Conservation (phyloP, 495 filamentous ascomycete genomes). For the Penicillium lagena region DNA sequence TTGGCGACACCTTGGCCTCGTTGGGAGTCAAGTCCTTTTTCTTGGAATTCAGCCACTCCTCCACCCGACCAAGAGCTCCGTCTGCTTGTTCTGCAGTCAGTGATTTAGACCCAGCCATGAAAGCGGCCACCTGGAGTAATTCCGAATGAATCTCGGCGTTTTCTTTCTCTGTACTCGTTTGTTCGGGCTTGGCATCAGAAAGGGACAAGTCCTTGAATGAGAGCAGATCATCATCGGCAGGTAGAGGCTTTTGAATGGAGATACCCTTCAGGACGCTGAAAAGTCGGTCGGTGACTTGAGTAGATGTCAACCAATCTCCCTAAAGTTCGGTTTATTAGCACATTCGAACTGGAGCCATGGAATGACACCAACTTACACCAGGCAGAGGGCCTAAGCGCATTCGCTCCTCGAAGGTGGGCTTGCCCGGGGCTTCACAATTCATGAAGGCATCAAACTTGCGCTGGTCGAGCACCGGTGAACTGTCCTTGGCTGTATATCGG, state of each 20-base stretch:
- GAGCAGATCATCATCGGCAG: conserved; percentile 19
- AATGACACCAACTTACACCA: conserved; percentile 18
- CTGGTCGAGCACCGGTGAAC: conserved; percentile 21
- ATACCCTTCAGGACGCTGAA: conserved; percentile 28
- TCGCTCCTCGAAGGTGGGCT: conserved; percentile 34
- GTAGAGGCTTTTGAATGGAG: conserved; percentile 25
- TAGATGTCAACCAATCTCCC: conserved; percentile 34
- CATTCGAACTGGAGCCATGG: background rate
- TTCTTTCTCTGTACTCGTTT: conserved; percentile 30
- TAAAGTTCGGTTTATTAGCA: conserved; percentile 3
- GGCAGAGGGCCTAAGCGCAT: conserved; percentile 36
- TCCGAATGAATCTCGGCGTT: conserved; percentile 22
- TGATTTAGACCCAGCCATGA: conserved; percentile 31
- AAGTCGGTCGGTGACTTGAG: conserved; percentile 28
- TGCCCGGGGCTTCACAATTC: conserved; percentile 34
- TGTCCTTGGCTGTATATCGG: conserved; percentile 21
- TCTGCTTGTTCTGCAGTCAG: conserved; percentile 25
- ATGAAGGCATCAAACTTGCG: conserved; percentile 37
- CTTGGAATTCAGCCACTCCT: conserved; percentile 28
- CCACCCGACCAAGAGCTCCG: conserved; percentile 21
- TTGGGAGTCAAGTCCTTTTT: conserved; percentile 15
- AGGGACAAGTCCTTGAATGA: conserved; percentile 19
- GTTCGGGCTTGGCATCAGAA: conserved; percentile 18
- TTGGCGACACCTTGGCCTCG: conserved; percentile 12
- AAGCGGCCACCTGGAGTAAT: conserved; percentile 27